Percentiles rank a stretch among this genome's conserved stretches.
phyloP scores from a whole-genome alignment of 73 alveolate species.

The Symbiodinium pilosum region DNA sequence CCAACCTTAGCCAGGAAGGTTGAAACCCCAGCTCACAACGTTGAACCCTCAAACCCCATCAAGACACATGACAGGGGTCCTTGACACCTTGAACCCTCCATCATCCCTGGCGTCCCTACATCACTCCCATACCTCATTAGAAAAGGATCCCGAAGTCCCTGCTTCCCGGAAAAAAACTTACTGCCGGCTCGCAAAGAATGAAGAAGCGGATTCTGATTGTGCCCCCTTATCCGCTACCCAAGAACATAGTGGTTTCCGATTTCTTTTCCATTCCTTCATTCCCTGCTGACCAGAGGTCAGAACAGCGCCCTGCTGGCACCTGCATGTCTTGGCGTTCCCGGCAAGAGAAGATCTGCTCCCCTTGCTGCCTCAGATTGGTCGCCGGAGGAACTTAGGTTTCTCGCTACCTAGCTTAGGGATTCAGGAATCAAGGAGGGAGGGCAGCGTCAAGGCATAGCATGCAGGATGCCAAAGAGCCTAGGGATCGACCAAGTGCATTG shows the following conservation, averaged over 20 bases:
- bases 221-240: too few relatives aligned
- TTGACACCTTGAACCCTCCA: too few relatives aligned
- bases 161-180: neutral
- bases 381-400: neutral
- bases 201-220: neutral
- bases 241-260: too few relatives aligned
- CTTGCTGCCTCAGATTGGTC: neutral
- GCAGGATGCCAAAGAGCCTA: too few relatives aligned
- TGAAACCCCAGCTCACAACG: neutral
- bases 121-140: neutral
- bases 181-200: neutral
- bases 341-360: slow-evolving; percentile 52
- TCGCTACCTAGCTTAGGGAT: too few relatives aligned
- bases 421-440: too few relatives aligned
- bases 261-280: too few relatives aligned
- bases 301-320: too few relatives aligned
- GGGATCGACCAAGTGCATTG: too few relatives aligned
- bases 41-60: neutral
- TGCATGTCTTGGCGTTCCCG: slow-evolving; percentile 50
- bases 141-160: neutral
- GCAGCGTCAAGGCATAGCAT: too few relatives aligned
- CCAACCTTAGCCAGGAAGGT: neutral
- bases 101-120: neutral
- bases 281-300: too few relatives aligned
- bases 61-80: neutral